phyloP scores from a whole-genome alignment of 169 alveolate species.

The Plasmodium vivax region DNA sequence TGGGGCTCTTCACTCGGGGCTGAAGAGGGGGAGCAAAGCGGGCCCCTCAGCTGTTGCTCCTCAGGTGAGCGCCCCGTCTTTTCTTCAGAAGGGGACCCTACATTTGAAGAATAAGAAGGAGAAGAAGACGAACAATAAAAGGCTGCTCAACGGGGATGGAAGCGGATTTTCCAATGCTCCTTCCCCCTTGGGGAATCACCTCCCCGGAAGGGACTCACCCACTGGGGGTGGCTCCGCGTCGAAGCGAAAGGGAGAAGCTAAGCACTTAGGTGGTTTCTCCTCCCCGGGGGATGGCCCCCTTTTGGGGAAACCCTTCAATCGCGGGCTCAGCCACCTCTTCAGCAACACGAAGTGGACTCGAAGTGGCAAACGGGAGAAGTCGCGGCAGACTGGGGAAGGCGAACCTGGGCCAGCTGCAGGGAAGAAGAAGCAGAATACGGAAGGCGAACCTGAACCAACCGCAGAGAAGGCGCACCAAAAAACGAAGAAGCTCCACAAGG shows the following conservation, averaged over 20 bases:
- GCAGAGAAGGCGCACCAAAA: neutral
- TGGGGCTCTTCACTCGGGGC: neutral
- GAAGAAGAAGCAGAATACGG: too few relatives aligned
- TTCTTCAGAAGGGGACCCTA: neutral
- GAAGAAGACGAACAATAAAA: neutral
- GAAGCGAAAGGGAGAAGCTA: neutral
- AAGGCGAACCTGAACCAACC: neutral
- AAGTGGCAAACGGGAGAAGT: neutral
- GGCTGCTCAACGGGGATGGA: neutral
- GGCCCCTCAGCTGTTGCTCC: neutral
- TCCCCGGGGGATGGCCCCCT: neutral
- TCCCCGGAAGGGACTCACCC: neutral
- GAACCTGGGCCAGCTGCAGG: neutral
- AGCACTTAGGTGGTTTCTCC: neutral
- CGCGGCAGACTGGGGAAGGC: neutral
- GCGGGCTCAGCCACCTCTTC: neutral
- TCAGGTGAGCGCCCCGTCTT: neutral
- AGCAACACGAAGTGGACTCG: neutral
- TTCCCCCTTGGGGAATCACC: neutral
- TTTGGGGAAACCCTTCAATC: neutral
- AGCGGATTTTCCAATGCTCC: neutral
- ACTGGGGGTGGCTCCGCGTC: neutral
- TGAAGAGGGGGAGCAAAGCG: neutral
- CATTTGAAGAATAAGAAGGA: neutral
- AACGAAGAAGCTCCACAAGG: neutral